phyloP scores from a whole-genome alignment of 2,329 filamentous ascomycete genomes.

The Aureobasidium sp. region DNA sequence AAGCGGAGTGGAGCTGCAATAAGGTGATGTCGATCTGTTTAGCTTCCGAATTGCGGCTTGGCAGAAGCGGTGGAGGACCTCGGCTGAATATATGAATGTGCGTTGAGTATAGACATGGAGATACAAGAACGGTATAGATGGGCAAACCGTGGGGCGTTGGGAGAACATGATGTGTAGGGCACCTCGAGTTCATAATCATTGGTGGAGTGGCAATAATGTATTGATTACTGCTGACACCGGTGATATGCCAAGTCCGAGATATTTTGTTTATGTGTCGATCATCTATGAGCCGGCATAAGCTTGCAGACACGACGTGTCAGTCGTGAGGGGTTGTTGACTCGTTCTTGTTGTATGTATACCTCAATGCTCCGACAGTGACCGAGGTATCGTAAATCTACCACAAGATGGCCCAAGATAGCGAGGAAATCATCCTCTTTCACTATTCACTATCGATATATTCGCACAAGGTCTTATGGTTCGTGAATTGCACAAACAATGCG shows the following conservation, averaged over 20 bases:
- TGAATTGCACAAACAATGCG: accelerated
- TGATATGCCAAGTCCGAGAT: slow-evolving; percentile 1
- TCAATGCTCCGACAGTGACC: background rate
- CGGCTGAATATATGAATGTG: background rate
- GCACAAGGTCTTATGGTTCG: slow-evolving; percentile 51
- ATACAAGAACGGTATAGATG: background rate
- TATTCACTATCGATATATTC: slow-evolving; percentile 61
- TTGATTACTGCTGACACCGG: background rate
- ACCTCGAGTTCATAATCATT: background rate
- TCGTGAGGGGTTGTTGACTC: background rate
- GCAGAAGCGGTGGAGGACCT: background rate
- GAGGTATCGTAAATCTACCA: background rate
- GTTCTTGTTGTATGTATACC: background rate
- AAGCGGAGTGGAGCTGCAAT: background rate
- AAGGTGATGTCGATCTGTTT: slow-evolving; percentile 14
- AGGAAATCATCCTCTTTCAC: slow-evolving; percentile 54
- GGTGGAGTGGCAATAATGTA: background rate
- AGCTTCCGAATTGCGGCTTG: background rate
- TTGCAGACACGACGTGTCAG: background rate
- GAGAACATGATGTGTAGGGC: background rate
- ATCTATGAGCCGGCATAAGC: background rate
- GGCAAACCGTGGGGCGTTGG: background rate
- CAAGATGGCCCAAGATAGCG: slow-evolving; percentile 27
- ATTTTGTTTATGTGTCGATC: background rate
- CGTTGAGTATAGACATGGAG: background rate